Evolutionary conservation across 2,329 filamentous ascomycete genomes (phyloP), one percentile per base, ranked within the genome.

Genomic region (Lasiodiplodia citricola): DNA sequence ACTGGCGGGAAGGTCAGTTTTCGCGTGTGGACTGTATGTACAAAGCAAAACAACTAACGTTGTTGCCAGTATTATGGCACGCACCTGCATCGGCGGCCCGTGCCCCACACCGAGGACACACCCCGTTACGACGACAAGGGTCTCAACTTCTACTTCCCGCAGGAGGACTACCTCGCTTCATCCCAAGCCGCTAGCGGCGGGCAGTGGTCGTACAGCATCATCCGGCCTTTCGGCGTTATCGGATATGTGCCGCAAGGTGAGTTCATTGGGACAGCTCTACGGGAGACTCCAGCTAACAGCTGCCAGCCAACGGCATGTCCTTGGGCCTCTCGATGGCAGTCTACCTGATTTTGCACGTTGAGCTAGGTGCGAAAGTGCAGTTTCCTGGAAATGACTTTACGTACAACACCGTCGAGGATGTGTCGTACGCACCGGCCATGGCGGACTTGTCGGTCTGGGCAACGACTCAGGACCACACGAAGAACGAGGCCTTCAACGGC

Each of bases 401-500:
- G 55, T 82, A 79, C 70, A 74, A 75, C n/a, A 71, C 68, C 7
- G 75, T 77, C 55, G 78, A 82, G 69, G 72, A 72, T 66, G 78
- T 74, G 70, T 80, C 78, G 1, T 78, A 76, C 21, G 72, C 80
- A 3, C 66, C 71, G 0, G 60, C 78, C 13, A 77, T 82, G 54
- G 81, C 80, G 1, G 70, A 76, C 8, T 77, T 82, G 70, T 78
- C 73, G 52, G 70, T 81, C 21, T 83, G 78, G 78, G 80, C 78
- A 1, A 75, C 79, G 0, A 74, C 73, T 1, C 74, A 77, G 35
- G 70, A 73, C 0, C 70, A 73, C 2, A 75, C 74, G 8, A 75
- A 72, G 2, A 80, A 83, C 58, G 68, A 83, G 21, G 76, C 76
- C 6, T 82, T 83, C 74, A 83, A 83, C 56, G 75, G 80, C 21